Evolutionary conservation across 495 filamentous ascomycete genomes (phyloP).

Genomic region (Viridothelium virens): DNA sequence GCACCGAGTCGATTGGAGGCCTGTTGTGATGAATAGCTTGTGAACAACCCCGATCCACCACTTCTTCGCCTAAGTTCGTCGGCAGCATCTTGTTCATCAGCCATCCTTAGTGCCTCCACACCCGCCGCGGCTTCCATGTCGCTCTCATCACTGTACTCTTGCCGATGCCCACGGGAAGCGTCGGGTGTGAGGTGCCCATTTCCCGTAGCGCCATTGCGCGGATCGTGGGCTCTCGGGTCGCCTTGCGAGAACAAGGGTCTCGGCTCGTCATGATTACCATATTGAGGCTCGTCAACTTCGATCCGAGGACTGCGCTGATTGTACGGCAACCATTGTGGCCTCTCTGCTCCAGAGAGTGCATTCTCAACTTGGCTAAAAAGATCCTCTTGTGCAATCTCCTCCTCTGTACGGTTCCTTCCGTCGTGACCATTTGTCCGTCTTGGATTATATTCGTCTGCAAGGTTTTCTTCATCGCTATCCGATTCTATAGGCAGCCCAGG

Average conservation of each 20-base stretch:
- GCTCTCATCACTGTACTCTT: conserved; percentile 62
- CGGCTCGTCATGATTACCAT: conserved; percentile 3
- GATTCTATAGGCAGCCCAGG: conserved; percentile 48
- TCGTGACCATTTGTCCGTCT: conserved; percentile 4
- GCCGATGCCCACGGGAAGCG: conserved; percentile 30
- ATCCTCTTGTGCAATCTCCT: conserved; percentile 30
- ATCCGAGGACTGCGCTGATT: conserved; percentile 17
- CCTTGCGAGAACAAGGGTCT: conserved; percentile 18
- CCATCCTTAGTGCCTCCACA: conserved; percentile 71
- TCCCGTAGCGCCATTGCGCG: conserved; percentile 37
- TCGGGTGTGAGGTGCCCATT: conserved; percentile 49
- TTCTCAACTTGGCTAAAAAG: conserved; percentile 35
- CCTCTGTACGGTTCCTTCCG: background rate
- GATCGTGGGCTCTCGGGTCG: conserved; percentile 10
- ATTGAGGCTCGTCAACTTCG: conserved; percentile 18
- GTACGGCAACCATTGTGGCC: background rate
- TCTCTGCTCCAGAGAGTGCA: conserved; percentile 21
- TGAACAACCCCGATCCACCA: conserved; percentile 29
- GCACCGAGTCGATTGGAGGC: conserved; percentile 29
- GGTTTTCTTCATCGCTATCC: conserved; percentile 34
- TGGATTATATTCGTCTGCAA: conserved; percentile 12
- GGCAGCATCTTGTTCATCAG: conserved; percentile 69
- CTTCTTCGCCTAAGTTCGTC: conserved; percentile 52
- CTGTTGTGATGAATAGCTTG: conserved; percentile 25
- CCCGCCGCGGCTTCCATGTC: conserved; percentile 88